A percentile compares a stretch with the other conserved stretches of the same genome.
phyloP scores from a whole-genome alignment of 2,329 filamentous ascomycete species.

The Ceratocystis cubensis region DNA sequence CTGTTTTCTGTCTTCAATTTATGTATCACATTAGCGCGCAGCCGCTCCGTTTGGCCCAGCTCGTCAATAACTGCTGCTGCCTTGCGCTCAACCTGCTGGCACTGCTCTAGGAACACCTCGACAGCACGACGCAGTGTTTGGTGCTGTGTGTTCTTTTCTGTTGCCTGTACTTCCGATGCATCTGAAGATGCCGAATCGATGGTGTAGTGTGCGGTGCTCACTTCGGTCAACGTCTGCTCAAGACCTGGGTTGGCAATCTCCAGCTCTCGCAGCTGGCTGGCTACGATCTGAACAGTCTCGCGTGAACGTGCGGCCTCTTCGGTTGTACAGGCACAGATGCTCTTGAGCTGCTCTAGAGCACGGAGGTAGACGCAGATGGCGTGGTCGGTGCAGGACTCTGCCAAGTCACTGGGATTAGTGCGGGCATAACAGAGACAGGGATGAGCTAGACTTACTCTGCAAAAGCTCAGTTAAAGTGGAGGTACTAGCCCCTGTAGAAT shows the following conservation, averaged over 20 bases:
- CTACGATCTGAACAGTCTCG: slow-evolving; percentile 10
- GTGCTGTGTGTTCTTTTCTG: neutral
- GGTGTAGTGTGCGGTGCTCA: neutral
- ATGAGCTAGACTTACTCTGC: slow-evolving; percentile 11
- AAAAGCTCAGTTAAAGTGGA: slow-evolving; percentile 13
- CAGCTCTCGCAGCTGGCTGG: slow-evolving; percentile 15
- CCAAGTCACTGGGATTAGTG: neutral
- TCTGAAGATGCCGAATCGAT: neutral
- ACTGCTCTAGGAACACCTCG: slow-evolving; percentile 12
- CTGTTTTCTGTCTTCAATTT: slow-evolving; percentile 17
- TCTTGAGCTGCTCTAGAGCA: slow-evolving; percentile 27
- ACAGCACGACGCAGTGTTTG: slow-evolving; percentile 12
- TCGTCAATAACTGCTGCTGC: slow-evolving; percentile 6
- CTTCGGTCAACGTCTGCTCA: slow-evolving; percentile 12
- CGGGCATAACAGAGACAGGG: neutral
- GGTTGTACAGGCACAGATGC: neutral
- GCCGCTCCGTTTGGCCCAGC: slow-evolving; percentile 13
- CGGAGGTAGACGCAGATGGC: slow-evolving; percentile 29
- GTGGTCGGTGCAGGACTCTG: slow-evolving; percentile 18
- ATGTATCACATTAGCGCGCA: slow-evolving; percentile 14
- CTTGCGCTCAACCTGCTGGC: slow-evolving; percentile 11
- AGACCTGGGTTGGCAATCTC: slow-evolving; percentile 16
- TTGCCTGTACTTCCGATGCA: neutral
- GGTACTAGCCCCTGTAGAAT: neutral
- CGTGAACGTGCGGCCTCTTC: slow-evolving; percentile 12